A percentile compares a stretch with the other conserved stretches of the same genome.
These are phyloP conservation scores for Xylaria scruposa DNA, from an alignment of 495 filamentous ascomycete genomes.

Conservation along the genomic window DNA sequence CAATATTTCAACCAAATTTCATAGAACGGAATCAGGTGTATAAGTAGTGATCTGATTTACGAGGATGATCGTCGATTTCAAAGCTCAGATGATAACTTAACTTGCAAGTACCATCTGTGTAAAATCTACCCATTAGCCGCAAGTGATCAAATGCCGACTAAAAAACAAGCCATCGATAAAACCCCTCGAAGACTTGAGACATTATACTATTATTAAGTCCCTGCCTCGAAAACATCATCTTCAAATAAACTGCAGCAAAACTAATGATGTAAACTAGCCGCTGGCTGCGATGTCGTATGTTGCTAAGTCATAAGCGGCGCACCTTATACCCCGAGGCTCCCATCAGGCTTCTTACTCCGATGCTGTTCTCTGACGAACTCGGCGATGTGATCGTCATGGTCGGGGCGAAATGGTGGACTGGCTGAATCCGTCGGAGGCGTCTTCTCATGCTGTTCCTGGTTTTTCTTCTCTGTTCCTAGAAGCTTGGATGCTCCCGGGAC, in stretches of 20 bases:
- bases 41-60: background rate
- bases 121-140: background rate
- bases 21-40: no score
- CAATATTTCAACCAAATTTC: no score
- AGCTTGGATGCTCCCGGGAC: slow-evolving; percentile 15
- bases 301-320: background rate
- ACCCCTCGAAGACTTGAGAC: background rate
- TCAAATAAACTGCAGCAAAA: background rate
- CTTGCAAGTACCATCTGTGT: background rate
- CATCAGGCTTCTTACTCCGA: slow-evolving; percentile 22
- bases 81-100: background rate
- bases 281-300: background rate
- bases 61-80: background rate
- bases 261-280: background rate
- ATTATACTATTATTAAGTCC: background rate
- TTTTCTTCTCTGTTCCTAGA: slow-evolving; percentile 13
- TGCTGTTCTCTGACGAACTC: slow-evolving; percentile 27
- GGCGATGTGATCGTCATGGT: slow-evolving; percentile 23
- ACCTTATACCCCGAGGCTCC: background rate
- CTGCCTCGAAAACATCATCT: background rate
- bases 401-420: slow-evolving; percentile 7
- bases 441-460: background rate
- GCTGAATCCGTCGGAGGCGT: background rate
- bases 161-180: background rate
- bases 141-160: background rate